Evolutionary conservation across 495 filamentous ascomycete genomes (phyloP).

Genomic region (Penicillium ochrochloron): DNA sequence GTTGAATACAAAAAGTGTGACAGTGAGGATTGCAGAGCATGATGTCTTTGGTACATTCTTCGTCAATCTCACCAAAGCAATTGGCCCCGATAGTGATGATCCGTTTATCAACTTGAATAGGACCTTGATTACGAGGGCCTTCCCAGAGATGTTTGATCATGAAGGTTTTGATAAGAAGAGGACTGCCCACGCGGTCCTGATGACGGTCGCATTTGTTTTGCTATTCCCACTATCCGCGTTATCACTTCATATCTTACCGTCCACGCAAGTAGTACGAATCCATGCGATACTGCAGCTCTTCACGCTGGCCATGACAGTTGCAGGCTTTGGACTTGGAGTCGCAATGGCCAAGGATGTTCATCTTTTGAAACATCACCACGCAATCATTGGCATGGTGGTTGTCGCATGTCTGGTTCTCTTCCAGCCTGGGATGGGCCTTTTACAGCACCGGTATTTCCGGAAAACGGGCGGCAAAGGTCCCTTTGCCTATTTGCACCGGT

Average conservation of each 20-base stretch:
- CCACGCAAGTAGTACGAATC: constrained; percentile 38
- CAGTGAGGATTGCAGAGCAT: constrained; percentile 62
- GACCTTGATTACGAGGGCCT: not conserved
- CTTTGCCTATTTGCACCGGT: constrained; percentile 66
- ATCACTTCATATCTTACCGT: constrained; percentile 46
- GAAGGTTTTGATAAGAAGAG: constrained; percentile 29
- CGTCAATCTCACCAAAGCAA: constrained; percentile 27
- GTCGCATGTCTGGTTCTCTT: constrained; percentile 61
- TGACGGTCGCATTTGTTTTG: constrained; percentile 46
- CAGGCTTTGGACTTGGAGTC: constrained; percentile 67
- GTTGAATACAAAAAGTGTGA: constrained; percentile 55
- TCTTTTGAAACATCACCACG: constrained; percentile 37
- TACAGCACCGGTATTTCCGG: constrained; percentile 64
- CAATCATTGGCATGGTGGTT: constrained; percentile 61
- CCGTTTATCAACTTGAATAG: constrained; percentile 52
- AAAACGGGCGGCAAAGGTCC: constrained; percentile 54
- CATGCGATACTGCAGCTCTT: constrained; percentile 66
- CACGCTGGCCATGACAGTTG: constrained; percentile 57
- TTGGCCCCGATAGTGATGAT: constrained; percentile 54
- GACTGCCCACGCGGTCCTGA: constrained; percentile 50
- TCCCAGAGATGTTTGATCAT: constrained; percentile 9
- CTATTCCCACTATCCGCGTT: constrained; percentile 61
- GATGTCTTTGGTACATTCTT: constrained; percentile 34
- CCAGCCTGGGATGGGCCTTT: constrained; percentile 67
- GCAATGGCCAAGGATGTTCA: constrained; percentile 42